Percentiles rank a stretch among this genome's conserved stretches.
Conservation (phyloP, 441 rosid genomes). For the Euphorbia celastroides region DNA sequence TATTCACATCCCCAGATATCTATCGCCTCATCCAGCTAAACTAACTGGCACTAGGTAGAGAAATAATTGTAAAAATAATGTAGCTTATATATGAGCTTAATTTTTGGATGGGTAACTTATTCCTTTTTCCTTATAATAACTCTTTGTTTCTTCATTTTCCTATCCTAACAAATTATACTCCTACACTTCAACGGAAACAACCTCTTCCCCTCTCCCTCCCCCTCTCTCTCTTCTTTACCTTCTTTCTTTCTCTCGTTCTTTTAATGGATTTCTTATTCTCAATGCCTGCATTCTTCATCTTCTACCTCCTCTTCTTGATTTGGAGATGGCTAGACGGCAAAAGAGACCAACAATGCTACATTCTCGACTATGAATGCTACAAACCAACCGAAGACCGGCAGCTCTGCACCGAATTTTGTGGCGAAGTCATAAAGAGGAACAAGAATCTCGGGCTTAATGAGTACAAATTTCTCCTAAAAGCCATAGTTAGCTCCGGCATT, state of each 20-base stretch:
- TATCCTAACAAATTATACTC: constrained; percentile 9
- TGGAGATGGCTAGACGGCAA: constrained; percentile 33
- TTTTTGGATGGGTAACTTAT: no score
- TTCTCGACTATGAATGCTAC: constrained; percentile 73
- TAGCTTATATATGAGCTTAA: no score
- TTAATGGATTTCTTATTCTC: constrained; percentile 42
- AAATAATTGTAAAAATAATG: no score
- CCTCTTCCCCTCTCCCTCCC: constrained; percentile 9
- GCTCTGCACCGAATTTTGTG: constrained; percentile 52
- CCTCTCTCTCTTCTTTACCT: constrained; percentile 5
- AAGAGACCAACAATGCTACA: constrained; percentile 55
- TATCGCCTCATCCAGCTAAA: no score
- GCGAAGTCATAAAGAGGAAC: constrained; percentile 51
- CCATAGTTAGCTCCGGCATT: constrained; percentile 71
- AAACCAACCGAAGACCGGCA: constrained; percentile 64
- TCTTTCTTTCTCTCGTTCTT: constrained; percentile 13
- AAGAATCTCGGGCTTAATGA: constrained; percentile 67
- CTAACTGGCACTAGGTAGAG: no score
- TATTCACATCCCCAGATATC: no score
- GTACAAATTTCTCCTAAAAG: constrained; percentile 76
- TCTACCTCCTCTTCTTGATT: constrained; percentile 26
- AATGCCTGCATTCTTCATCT: constrained; percentile 30
- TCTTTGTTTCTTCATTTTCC: constrained; percentile 12
- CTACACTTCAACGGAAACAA: background rate
- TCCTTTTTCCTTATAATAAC: constrained; percentile 17